phyloP scores from a whole-genome alignment of 495 filamentous ascomycete genomes.

The Neurospora discreta region DNA sequence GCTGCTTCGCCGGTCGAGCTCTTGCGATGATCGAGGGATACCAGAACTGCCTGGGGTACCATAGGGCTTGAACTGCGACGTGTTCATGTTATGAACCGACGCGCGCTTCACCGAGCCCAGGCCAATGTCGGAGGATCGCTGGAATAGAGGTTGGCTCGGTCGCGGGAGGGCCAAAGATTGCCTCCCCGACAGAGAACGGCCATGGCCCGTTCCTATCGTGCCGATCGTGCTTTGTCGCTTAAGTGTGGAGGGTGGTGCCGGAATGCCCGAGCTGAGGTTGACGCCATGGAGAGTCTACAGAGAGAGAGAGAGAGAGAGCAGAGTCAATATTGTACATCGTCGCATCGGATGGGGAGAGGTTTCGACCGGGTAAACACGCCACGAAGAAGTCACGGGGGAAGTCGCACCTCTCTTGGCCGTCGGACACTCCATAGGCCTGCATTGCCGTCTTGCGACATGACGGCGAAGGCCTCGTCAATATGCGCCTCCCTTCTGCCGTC shows the following conservation, averaged over 20 bases:
- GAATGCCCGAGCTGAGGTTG: conserved; percentile 69
- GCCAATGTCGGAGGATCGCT: conserved; percentile 70
- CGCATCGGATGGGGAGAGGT: not conserved
- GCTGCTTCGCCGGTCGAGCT: conserved; percentile 65
- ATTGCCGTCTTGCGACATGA: conserved; percentile 58
- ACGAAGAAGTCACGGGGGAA: not conserved
- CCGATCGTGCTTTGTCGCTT: conserved; percentile 85
- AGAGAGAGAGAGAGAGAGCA: conserved; percentile 7
- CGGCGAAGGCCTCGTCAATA: conserved; percentile 9
- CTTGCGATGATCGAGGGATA: conserved; percentile 26
- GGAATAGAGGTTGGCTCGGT: conserved; percentile 74
- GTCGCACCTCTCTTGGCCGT: conserved; percentile 58
- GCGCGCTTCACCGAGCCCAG: conserved; percentile 80
- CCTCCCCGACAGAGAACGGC: conserved; percentile 67
- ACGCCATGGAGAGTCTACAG: conserved; percentile 65
- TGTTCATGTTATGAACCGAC: conserved; percentile 57
- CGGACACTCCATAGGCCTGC: conserved; percentile 61
- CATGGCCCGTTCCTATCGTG: conserved; percentile 46
- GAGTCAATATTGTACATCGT: not conserved
- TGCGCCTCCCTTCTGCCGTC: not conserved
- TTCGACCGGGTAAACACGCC: not conserved
- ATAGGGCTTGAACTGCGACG: conserved; percentile 50
- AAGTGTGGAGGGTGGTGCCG: conserved; percentile 86
- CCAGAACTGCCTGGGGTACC: conserved; percentile 28
- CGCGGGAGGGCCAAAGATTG: conserved; percentile 73